phyloP scores from a whole-genome alignment of 176 grass and related monocot species.

The Musa schizocarpa region DNA sequence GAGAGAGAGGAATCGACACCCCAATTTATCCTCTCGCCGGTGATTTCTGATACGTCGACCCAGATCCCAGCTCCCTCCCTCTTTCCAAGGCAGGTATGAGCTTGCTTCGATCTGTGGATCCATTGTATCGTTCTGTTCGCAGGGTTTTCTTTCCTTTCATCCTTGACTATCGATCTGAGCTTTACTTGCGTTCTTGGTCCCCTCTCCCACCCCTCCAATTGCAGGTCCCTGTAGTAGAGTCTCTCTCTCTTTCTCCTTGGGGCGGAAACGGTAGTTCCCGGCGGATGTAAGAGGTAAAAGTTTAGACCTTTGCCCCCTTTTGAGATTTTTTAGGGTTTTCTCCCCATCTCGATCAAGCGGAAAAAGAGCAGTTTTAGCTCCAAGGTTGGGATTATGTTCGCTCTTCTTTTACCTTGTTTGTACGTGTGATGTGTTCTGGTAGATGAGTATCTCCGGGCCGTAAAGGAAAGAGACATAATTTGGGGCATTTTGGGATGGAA shows the following conservation, averaged over 20 bases:
- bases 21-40: background rate
- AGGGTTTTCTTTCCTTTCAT: background rate
- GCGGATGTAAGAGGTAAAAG: background rate
- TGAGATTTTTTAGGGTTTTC: background rate
- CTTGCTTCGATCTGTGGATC: background rate
- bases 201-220: background rate
- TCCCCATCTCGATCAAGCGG: too few species aligned
- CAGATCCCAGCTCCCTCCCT: background rate
- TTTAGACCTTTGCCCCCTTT: background rate
- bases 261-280: background rate
- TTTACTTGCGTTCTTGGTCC: background rate
- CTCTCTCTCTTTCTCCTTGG: background rate
- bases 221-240: background rate
- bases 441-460: background rate
- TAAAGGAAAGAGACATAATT: background rate
- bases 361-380: background rate
- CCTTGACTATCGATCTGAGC: background rate
- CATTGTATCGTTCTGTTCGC: background rate
- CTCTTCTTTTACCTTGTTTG: background rate
- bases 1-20: background rate
- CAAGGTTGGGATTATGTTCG: background rate
- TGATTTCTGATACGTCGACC: background rate
- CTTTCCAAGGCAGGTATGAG: background rate
- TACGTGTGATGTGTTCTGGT: background rate
- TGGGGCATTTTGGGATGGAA: slow-evolving; percentile 38